phyloP scores from a whole-genome alignment of 495 filamentous ascomycete species.

The Cenococcum geophilum region DNA sequence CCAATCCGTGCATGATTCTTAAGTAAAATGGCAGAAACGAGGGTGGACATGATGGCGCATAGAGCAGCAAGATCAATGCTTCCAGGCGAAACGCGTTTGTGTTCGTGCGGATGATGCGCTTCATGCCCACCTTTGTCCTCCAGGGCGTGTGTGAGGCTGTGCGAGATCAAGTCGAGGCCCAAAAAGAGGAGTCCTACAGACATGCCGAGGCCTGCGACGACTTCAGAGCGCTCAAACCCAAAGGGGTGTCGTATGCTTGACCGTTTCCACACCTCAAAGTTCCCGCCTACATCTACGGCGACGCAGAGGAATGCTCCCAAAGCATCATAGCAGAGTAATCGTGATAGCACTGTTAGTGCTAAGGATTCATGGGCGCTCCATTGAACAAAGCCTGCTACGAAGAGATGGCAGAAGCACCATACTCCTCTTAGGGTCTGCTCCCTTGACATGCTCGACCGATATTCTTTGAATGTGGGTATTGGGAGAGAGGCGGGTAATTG shows the following conservation, averaged over 20 bases:
- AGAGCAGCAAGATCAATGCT: slow-evolving; percentile 76
- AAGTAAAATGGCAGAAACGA: slow-evolving; percentile 79
- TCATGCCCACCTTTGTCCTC: slow-evolving; percentile 54
- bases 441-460: slow-evolving; percentile 73
- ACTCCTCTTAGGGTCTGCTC: slow-evolving; percentile 74
- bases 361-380: slow-evolving; percentile 81
- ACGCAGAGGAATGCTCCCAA: slow-evolving; percentile 90
- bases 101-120: slow-evolving; percentile 62
- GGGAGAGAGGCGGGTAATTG: slow-evolving; percentile 89
- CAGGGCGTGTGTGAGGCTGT: slow-evolving; percentile 83
- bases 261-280: slow-evolving; percentile 96
- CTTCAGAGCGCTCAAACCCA: slow-evolving; percentile 77
- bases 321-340: slow-evolving; percentile 91
- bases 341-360: slow-evolving; percentile 85
- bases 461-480: slow-evolving; percentile 85
- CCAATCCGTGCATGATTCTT: slow-evolving; percentile 93
- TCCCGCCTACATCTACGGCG: slow-evolving; percentile 81
- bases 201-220: slow-evolving; percentile 95
- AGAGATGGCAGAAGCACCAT: slow-evolving; percentile 86
- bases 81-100: slow-evolving; percentile 64
- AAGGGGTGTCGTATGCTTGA: slow-evolving; percentile 92
- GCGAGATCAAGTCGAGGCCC: slow-evolving; percentile 89
- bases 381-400: slow-evolving; percentile 74
- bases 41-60: slow-evolving; percentile 78
- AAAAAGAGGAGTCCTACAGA: slow-evolving; percentile 92